These are phyloP conservation scores for Orbilia quercus DNA, from an alignment of 2,329 filamentous ascomycete species.

Conservation along the genomic window DNA sequence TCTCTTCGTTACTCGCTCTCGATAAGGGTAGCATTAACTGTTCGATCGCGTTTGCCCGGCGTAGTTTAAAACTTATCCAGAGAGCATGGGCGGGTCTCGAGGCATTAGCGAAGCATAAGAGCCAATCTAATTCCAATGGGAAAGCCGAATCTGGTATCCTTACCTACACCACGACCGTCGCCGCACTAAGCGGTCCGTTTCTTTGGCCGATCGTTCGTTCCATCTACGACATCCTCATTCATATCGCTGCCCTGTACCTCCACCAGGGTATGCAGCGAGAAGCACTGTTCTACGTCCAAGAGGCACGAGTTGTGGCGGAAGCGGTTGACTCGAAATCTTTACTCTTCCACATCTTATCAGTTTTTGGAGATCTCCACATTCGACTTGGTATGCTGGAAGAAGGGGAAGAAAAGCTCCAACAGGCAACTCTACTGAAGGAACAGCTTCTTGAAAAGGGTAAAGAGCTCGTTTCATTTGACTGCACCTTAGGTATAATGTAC, in stretches of 20 bases:
- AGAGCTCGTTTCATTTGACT: conserved; percentile 67
- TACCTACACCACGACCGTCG: conserved; percentile 64
- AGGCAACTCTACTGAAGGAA: conserved; percentile 64
- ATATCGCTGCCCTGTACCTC: conserved; percentile 81
- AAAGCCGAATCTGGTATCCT: conserved; percentile 60
- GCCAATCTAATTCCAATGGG: conserved; percentile 62
- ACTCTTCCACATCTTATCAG: conserved; percentile 65
- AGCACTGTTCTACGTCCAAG: conserved; percentile 86
- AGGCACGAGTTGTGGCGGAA: conserved; percentile 80
- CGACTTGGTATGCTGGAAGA: conserved; percentile 67
- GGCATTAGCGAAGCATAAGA: conserved; percentile 61
- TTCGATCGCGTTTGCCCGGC: conserved; percentile 70
- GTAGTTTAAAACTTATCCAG: conserved; percentile 67
- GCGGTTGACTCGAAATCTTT: conserved; percentile 73
- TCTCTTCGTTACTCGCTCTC: conserved; percentile 75
- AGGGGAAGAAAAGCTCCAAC: conserved; percentile 69
- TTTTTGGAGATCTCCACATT: conserved; percentile 66
- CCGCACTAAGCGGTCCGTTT: conserved; percentile 70
- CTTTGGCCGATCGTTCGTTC: conserved; percentile 84
- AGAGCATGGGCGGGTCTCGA: conserved; percentile 64
- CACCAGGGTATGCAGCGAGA: conserved; percentile 89
- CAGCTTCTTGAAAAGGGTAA: conserved; percentile 68
- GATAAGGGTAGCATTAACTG: conserved; percentile 70
- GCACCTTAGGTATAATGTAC: conserved; percentile 70
- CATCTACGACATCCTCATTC: conserved; percentile 76